Percentiles rank a stretch among this genome's conserved stretches.
Conservation (phyloP, 1,139 yeast genomes). For the Saccharomycopsis hybrid region DNA sequence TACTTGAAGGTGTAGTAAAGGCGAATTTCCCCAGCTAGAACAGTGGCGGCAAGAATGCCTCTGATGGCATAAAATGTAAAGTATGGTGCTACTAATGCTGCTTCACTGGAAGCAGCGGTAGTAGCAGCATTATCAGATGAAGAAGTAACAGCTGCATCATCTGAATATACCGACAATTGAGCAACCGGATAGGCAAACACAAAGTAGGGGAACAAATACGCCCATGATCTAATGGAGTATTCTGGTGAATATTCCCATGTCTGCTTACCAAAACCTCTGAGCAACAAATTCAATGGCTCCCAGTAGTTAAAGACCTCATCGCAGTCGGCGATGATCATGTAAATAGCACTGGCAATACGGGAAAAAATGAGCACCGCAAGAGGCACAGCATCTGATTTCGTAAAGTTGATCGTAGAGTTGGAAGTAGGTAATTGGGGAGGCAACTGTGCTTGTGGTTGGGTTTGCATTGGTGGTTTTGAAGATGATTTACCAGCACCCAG, state of each 20-base stretch:
- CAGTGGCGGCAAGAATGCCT: conserved; percentile 43
- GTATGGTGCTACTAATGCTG: conserved; percentile 29
- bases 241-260: conserved; percentile 97
- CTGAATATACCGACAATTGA: conserved; percentile 32
- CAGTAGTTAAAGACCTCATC: conserved; percentile 87
- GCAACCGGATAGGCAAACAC: conserved; percentile 21
- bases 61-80: conserved; percentile 51
- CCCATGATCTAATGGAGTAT: conserved; percentile 82
- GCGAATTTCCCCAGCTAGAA: conserved; percentile 48
- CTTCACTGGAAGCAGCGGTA: conserved; percentile 16
- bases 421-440: too few species aligned
- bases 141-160: too few species aligned
- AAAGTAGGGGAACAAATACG: conserved; percentile 55
- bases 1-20: conserved; percentile 40
- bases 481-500: too few species aligned
- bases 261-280: conserved; percentile 82
- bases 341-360: conserved; percentile 36
- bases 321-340: conserved; percentile 73
- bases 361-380: conserved; percentile 1
- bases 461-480: too few species aligned
- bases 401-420: background rate
- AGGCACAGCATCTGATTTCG: conserved; percentile 8
- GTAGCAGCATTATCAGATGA: conserved; percentile 23
- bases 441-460: too few species aligned
- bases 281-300: conserved; percentile 81